phyloP scores from a whole-genome alignment of 1,139 yeast genomes.

The Saccharomycopsis phalli region DNA sequence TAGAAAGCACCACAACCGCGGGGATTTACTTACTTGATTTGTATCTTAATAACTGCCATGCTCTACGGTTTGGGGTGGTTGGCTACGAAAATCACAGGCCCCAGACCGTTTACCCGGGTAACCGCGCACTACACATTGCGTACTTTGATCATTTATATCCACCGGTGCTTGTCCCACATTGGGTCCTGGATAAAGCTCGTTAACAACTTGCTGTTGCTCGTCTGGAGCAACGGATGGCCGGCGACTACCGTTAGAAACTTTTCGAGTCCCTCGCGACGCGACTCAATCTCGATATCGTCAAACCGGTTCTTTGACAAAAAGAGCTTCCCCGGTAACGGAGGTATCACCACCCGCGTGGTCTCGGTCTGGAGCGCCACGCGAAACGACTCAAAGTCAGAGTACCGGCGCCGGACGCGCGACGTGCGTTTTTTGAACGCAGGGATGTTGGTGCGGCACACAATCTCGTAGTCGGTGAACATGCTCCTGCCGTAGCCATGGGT shows the following conservation, averaged over 20 bases:
- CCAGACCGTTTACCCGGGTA: too few species aligned
- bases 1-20: slow-evolving; percentile 23
- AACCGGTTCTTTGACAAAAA: slow-evolving; percentile 58
- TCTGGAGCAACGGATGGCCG: slow-evolving; percentile 89
- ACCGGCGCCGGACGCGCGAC: slow-evolving; percentile 73
- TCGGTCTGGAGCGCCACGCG: slow-evolving; percentile 69
- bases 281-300: slow-evolving; percentile 76
- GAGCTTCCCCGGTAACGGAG: slow-evolving; percentile 82
- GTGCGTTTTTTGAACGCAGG: slow-evolving; percentile 71
- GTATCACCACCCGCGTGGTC: slow-evolving; percentile 70
- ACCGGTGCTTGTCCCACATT: slow-evolving; percentile 49
- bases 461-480: slow-evolving; percentile 85
- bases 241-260: slow-evolving; percentile 73
- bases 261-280: slow-evolving; percentile 76
- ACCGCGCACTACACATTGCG: too few species aligned
- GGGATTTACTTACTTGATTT: slow-evolving; percentile 11
- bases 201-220: slow-evolving; percentile 66
- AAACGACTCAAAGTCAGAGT: slow-evolving; percentile 82
- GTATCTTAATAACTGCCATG: slow-evolving; percentile 2
- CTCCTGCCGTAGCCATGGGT: slow-evolving; percentile 67
- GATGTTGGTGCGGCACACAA: slow-evolving; percentile 75
- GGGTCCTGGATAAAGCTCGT: slow-evolving; percentile 86
- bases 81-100: neutral
- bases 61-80: neutral
- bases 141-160: too few species aligned